Base-by-base conservation (phyloP, 345 rosid genomes). In the Lepidium aucheri region DNA sequence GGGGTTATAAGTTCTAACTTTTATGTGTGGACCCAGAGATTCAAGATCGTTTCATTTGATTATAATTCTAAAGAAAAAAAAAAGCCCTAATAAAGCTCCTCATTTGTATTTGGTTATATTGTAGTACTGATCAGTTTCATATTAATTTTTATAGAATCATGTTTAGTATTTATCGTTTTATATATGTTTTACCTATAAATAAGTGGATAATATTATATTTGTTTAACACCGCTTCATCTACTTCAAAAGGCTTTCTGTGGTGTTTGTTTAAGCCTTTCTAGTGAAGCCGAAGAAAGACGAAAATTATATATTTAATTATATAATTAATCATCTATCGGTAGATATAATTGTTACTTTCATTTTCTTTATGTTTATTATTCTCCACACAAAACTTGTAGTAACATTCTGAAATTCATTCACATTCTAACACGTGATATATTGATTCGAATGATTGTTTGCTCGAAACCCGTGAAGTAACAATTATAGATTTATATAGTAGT, bases 211-310 rank as follows among this genome's bases (percentile, higher is more conserved):
- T 44, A 61, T 33, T 63, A 18, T 16, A 60, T 12, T 41, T 26
- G 33, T 17, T 36, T 46, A 54, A 10, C 57, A 45, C 44, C 63
- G 35, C 50, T 45, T 55, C 65, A 9, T 54, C 49, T 41, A 9
- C 60, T 63, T 57, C 38, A 26, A 57, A 72, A 64, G 46, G 65
- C 12, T 41, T 30, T 51, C 6, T 73, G 59, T 49, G 71, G 72
- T 65, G 67, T 51, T 34, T 43, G 49, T 51, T 58, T 50, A 32
- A 65, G 49, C 76, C 67, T 73, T 65, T 73, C 41, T 4, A 66
- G 61, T 66, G 72, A 73, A 60, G 76, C 67, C 59, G 46, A 73
- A 59, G 56, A 50, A 65, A 73, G 14, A 33, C 8, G 9, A 46
- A 35, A 35, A 4, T 22, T 13, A 50, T 28, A 46, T 57, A 32